Percentiles rank a stretch among this genome's conserved stretches.
These are phyloP conservation scores for Hansenula lynferdii DNA, from an alignment of 1,139 yeast species.

Conservation along the genomic window DNA sequence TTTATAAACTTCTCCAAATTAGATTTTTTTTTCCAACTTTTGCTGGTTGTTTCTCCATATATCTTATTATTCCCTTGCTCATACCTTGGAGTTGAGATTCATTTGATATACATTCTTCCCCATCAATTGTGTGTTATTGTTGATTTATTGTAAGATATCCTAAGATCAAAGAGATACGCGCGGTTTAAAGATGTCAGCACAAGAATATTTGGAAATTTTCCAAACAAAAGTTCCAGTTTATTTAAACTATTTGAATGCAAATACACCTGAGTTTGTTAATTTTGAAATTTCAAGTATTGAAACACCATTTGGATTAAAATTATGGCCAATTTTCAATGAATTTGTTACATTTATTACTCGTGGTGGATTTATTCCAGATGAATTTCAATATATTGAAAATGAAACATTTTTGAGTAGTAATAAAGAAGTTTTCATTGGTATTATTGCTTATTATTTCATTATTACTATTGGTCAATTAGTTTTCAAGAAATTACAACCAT, in stretches of 20 bases:
- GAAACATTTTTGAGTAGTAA: constrained; percentile 67
- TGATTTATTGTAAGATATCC: too few species aligned
- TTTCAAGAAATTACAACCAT: constrained; percentile 54
- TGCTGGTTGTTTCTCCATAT: too few species aligned
- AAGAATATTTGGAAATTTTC: too few species aligned
- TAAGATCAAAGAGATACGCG: not conserved
- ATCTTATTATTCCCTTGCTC: too few species aligned
- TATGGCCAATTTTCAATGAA: constrained; percentile 83
- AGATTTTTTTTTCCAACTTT: too few species aligned
- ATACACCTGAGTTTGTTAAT: constrained; percentile 19
- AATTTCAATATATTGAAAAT: constrained; percentile 65
- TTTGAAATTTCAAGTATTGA: constrained; percentile 54
- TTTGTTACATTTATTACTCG: constrained; percentile 25
- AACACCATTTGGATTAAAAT: constrained; percentile 82
- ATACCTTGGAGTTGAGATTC: too few species aligned
- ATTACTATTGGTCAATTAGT: constrained; percentile 80
- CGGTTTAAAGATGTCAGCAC: constrained; percentile 4
- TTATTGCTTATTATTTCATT: constrained; percentile 65
- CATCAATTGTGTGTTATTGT: not conserved
- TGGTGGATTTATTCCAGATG: constrained; percentile 46
- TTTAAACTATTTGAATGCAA: constrained; percentile 12
- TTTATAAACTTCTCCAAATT: too few species aligned
- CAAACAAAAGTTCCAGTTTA: constrained; percentile 16
- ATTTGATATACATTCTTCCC: too few species aligned
- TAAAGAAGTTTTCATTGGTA: constrained; percentile 57